Percentiles rank a stretch among this genome's conserved stretches.
These are phyloP conservation scores for Hansenula sp. DNA, from an alignment of 1,139 yeast genomes.

Conservation along the genomic window DNA sequence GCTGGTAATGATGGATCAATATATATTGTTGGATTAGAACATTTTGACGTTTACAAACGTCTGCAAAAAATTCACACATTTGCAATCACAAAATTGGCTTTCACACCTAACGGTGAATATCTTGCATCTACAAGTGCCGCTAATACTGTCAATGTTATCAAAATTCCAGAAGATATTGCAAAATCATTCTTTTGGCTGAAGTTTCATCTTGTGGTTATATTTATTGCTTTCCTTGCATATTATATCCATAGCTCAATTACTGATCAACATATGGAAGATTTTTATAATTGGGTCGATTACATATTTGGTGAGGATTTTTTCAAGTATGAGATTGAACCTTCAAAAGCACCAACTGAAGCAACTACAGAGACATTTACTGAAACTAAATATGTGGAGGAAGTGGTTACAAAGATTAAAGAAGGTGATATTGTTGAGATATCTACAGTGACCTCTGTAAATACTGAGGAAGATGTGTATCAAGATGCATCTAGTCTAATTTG, in stretches of 20 bases:
- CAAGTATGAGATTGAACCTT: conserved; percentile 2
- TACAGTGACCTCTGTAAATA: conserved; percentile 6
- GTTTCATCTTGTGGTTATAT: conserved; percentile 5
- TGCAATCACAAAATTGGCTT: conserved; percentile 72
- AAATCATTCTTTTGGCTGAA: conserved; percentile 34
- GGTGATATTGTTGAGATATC: conserved; percentile 17
- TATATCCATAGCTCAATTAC: no score
- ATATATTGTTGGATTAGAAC: conserved; percentile 45
- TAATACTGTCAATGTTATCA: conserved; percentile 61
- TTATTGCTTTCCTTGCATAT: conserved; percentile 3
- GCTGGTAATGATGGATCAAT: conserved; percentile 78
- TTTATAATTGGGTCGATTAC: conserved; percentile 6
- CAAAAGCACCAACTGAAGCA: neutral
- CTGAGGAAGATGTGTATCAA: conserved; percentile 5
- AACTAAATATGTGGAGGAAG: conserved; percentile 1
- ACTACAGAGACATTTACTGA: conserved; percentile 5
- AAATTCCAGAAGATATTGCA: conserved; percentile 51
- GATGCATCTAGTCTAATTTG: conserved; percentile 6
- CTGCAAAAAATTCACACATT: conserved; percentile 66
- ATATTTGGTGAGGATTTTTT: conserved; percentile 10
- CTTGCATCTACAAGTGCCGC: conserved; percentile 83
- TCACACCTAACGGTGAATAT: conserved; percentile 64
- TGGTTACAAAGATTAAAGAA: conserved; percentile 6
- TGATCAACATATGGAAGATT: conserved; percentile 8
- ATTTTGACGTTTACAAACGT: conserved; percentile 44